Evolutionary conservation across 2,329 filamentous ascomycete genomes (phyloP), one percentile per base, ranked within the genome.

Genomic region (Arachnomyces sp.): DNA sequence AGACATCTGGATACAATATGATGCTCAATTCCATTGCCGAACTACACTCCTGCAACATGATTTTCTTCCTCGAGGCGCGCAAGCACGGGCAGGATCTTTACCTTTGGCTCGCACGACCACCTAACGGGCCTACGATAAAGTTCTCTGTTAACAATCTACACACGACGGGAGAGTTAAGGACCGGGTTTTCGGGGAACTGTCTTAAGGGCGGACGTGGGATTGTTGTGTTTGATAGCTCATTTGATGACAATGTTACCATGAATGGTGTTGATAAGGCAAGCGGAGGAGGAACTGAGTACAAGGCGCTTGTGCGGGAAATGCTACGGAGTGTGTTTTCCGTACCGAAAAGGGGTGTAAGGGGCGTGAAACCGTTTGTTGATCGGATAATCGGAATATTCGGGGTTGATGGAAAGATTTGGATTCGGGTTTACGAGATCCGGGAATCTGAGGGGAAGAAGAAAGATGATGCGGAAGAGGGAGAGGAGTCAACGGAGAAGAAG

Each of bases 341-440:
- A 0, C 92, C 92, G 2, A 84, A 89, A 48, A 64, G 66, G 54
- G 83, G 82, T 15, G 83, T 89, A 16, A 76, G 86, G 53, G 93
- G 93, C 56, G 83, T 86, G 44, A 98, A 98, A 69, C 92, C 92
- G 3, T 98, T 98, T 56, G 75, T 96, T 47, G 92, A 98, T 61
- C 89, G 92, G 54, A 85, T 98, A 48, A 89, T 96, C 76, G 82
- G 82, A 43, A 93, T 98, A 62, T 93, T 84, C 43, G 71, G 93
- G 25, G 86, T 86, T 3, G 90, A 95, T 57, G 87, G 86, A 56
- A 95, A 94, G 69, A 86, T 98, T 55, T 98, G 90, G 89, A 80
- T 95, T 43, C 80, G 92, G 39, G 87, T 90, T 57, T 98, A 95
- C 66, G 88, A 98, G 66, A 84, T 96, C 60, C 82, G 77, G 52